Percentiles rank a stretch among this genome's conserved stretches.
Conservation (phyloP, 108 stramenopile genomes). For the Cyclotella kingstonii region DNA sequence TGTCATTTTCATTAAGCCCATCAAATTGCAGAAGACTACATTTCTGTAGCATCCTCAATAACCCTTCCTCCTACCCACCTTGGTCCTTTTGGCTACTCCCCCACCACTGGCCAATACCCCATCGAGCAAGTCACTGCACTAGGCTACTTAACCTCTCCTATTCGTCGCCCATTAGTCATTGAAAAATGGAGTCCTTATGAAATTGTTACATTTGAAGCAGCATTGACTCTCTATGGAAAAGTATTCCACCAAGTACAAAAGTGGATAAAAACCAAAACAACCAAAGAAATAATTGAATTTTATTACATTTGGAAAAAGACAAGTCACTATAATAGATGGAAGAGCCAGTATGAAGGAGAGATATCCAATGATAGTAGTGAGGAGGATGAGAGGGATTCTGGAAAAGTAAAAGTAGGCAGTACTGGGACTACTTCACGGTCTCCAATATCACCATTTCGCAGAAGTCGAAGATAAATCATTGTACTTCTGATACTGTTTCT, state of each 20-base stretch:
- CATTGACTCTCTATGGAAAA: constrained; percentile 81
- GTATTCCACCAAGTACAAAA: constrained; percentile 67
- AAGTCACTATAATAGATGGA: constrained; percentile 86
- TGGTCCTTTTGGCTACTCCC: constrained; percentile 54
- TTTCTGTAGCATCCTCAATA: constrained; percentile 47
- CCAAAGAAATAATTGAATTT: constrained; percentile 90
- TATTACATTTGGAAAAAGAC: constrained; percentile 99
- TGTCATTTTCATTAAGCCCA: constrained; percentile 38
- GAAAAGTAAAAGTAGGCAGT: too few species aligned
- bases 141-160: constrained; percentile 59
- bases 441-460: too few species aligned
- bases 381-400: constrained; percentile 7
- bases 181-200: constrained; percentile 90
- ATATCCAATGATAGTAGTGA: constrained; percentile 21
- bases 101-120: constrained; percentile 47
- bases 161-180: constrained; percentile 73
- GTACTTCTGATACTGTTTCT: too few species aligned
- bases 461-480: too few species aligned
- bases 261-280: constrained; percentile 75
- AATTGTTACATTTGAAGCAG: constrained; percentile 83
- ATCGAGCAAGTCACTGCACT: constrained; percentile 59
- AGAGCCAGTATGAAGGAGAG: constrained; percentile 47
- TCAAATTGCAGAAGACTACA: constrained; percentile 76
- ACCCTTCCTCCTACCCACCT: constrained; percentile 49
- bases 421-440: too few species aligned